Percentiles rank a stretch among this genome's conserved stretches.
phyloP scores from a whole-genome alignment of 129 eudicot genomes.

The Ambrosia trifida region DNA sequence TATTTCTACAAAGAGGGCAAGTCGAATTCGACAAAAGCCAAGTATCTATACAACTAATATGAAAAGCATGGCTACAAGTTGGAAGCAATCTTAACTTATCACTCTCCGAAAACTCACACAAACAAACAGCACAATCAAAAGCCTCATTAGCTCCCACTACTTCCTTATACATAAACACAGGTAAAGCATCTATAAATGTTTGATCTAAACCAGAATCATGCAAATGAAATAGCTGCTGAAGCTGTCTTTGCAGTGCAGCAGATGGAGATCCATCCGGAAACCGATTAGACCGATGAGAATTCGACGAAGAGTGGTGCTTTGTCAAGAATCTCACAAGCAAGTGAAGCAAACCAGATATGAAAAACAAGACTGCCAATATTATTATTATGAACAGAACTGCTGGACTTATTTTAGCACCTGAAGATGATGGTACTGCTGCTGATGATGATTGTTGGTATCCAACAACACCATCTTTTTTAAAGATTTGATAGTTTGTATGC shows the following conservation, averaged over 20 bases:
- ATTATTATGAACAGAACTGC: slow-evolving; percentile 71
- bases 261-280: slow-evolving; percentile 57
- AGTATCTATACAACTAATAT: slow-evolving; percentile 69
- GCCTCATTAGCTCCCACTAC: slow-evolving; percentile 72
- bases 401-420: slow-evolving; percentile 65
- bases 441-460: slow-evolving; percentile 39
- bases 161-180: slow-evolving; percentile 71
- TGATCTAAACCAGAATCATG: slow-evolving; percentile 86
- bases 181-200: slow-evolving; percentile 75
- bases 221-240: slow-evolving; percentile 71
- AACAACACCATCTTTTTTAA: slow-evolving; percentile 42
- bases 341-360: slow-evolving; percentile 80
- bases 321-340: slow-evolving; percentile 69
- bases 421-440: slow-evolving; percentile 31
- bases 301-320: slow-evolving; percentile 37
- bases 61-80: slow-evolving; percentile 81
- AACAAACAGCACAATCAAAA: slow-evolving; percentile 82
- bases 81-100: slow-evolving; percentile 77
- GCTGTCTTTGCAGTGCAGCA: slow-evolving; percentile 72
- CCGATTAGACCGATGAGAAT: slow-evolving; percentile 42
- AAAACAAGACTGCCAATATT: slow-evolving; percentile 70
- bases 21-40: slow-evolving; percentile 67
- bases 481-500: slow-evolving; percentile 57
- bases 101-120: slow-evolving; percentile 63
- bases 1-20: slow-evolving; percentile 18